phyloP scores from a whole-genome alignment of 441 rosid species.

The Sinapis alba region DNA sequence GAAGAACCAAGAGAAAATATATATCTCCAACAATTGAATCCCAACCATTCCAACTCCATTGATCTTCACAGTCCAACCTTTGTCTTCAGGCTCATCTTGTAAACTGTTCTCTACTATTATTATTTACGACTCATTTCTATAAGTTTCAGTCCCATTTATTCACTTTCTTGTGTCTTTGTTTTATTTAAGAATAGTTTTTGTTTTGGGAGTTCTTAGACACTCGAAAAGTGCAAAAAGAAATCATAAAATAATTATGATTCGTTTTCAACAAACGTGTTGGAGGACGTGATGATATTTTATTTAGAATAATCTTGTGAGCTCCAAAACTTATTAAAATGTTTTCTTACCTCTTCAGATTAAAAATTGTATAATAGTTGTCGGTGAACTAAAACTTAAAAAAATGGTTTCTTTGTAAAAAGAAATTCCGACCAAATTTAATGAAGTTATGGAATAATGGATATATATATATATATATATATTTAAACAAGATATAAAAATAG shows the following conservation, averaged over 20 bases:
- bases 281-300: constrained; percentile 20
- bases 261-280: constrained; percentile 32
- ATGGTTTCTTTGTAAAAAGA: background rate
- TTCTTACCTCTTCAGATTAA: constrained; percentile 13
- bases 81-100: constrained; percentile 68
- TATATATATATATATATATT: background rate
- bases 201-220: constrained; percentile 10
- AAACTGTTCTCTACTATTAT: constrained; percentile 12
- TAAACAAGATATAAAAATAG: background rate
- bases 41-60: constrained; percentile 43
- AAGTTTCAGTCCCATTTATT: background rate
- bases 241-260: constrained; percentile 19
- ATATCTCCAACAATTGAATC: constrained; percentile 58
- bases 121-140: background rate
- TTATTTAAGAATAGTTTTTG: background rate
- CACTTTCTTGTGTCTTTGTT: background rate
- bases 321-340: constrained; percentile 31
- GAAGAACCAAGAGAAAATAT: constrained; percentile 87
- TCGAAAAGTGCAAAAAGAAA: constrained; percentile 25
- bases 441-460: constrained; percentile 23
- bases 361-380: constrained; percentile 27
- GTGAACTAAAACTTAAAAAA: constrained; percentile 10
- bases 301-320: constrained; percentile 14
- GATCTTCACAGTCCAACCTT: constrained; percentile 65
- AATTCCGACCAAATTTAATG: background rate